A percentile compares a stretch with the other conserved stretches of the same genome.
These are phyloP conservation scores for Suillus brevipes DNA, from an alignment of 768 basidiomycete genomes.

Conservation along the genomic window DNA sequence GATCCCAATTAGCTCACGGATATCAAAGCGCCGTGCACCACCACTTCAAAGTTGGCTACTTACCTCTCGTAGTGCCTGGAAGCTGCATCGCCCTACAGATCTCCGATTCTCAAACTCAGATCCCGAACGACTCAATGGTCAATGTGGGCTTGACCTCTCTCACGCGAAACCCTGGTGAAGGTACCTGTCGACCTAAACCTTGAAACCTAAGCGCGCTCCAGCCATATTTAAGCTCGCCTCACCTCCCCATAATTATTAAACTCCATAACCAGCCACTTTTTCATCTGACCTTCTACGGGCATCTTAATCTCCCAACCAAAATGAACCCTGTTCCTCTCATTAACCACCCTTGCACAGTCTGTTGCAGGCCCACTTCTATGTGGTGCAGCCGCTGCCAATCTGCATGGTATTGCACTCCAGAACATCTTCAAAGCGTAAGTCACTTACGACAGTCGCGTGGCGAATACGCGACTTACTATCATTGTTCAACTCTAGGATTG, in stretches of 20 bases:
- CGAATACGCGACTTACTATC: slow-evolving; percentile 21
- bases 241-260: background rate
- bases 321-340: slow-evolving; percentile 61
- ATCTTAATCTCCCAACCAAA: slow-evolving; percentile 26
- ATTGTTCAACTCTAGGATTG: slow-evolving; percentile 57
- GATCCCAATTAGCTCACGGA: slow-evolving; percentile 12
- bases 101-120: slow-evolving; percentile 4
- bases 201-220: slow-evolving; percentile 2
- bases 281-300: slow-evolving; percentile 16
- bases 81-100: slow-evolving; percentile 12
- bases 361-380: slow-evolving; percentile 72
- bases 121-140: slow-evolving; percentile 8
- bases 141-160: slow-evolving; percentile 1
- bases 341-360: slow-evolving; percentile 76
- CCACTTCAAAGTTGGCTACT: slow-evolving; percentile 8
- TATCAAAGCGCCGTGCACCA: slow-evolving; percentile 5
- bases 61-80: slow-evolving; percentile 11
- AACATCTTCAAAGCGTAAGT: slow-evolving; percentile 71
- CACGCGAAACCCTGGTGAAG: slow-evolving; percentile 7
- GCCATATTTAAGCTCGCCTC: slow-evolving; percentile 5
- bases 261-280: slow-evolving; percentile 7
- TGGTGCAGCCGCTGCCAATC: slow-evolving; percentile 87
- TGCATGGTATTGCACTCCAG: slow-evolving; percentile 79
- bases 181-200: slow-evolving; percentile 6
- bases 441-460: background rate